Evolutionary conservation across 768 basidiomycete species (phyloP), one percentile per base, ranked within the genome.

Genomic region (Exsudoporus frostii): DNA sequence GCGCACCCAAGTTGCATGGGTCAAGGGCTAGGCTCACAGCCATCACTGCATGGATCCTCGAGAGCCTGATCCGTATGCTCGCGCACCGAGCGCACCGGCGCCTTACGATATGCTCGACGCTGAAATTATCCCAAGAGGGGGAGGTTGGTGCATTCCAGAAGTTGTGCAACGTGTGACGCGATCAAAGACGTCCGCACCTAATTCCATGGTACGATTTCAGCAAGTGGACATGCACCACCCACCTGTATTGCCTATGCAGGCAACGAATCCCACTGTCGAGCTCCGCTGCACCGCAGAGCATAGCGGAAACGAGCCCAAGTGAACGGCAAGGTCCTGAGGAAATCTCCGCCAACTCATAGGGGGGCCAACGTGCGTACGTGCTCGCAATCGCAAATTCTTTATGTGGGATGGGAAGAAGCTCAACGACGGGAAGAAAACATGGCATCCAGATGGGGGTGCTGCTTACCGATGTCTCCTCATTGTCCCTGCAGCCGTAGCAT

Each of bases 21-120:
- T 64, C 61, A 61, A 65, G 65, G 65, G 65, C 66, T 57, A 48
- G 53, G 30, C 48, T 37, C 55, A 59, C 55, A 56, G 51, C 61
- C 55, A 44, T 63, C 38, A 38, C 9, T 30, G 39, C 50, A 17
- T 55, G 57, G 59, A 48, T 48, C 45, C 43, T 39, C 32, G 22
- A 50, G 27, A 53, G 48, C 66, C 61, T 50, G 33, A 58, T 66
- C 54, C n/a, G 63, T 43, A 15, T 45, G 51, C 50, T 50, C 29
- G 29, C 46, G 40, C 57, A 62, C 54, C 51, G 48, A 39, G 27
- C 44, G 44, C 45, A 50, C 47, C 60, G 45, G 60, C 60, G 48
- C 51, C 57, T 65, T 68, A 57, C 56, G 51, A 50, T 53, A 58
- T 54, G 6, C 49, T 53, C 39, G 43, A 58, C 34, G 47, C 45